A percentile compares a stretch with the other conserved stretches of the same genome.
phyloP scores from a whole-genome alignment of 129 eudicot genomes.

The Mikania micrantha region DNA sequence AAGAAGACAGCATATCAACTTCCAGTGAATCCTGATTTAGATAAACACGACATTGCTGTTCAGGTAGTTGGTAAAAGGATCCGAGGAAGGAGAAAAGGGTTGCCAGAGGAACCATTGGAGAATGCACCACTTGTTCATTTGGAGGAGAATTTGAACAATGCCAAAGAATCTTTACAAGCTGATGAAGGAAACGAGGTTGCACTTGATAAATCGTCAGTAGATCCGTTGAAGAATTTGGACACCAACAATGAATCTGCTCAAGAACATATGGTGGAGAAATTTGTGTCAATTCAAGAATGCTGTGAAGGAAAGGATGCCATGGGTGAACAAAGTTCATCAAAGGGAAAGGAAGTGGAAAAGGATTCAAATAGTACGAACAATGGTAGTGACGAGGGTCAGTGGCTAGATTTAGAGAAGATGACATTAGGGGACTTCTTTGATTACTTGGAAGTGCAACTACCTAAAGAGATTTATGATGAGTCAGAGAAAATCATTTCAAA shows the following conservation, averaged over 20 bases:
- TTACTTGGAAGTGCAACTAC: conserved; percentile 52
- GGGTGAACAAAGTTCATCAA: conserved; percentile 1
- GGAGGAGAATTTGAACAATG: conserved; percentile 14
- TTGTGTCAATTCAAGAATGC: background rate
- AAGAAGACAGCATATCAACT: background rate
- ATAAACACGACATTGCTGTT: conserved; percentile 15
- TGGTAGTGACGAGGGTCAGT: conserved; percentile 5
- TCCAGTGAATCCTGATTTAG: conserved; percentile 6
- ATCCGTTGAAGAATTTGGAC: background rate
- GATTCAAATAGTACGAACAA: conserved; percentile 11
- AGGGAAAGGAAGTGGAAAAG: too few species aligned
- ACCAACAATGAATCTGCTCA: background rate
- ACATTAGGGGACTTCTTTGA: conserved; percentile 70
- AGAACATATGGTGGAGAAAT: conserved; percentile 22
- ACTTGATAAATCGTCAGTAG: background rate
- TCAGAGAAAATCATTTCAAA: conserved; percentile 19
- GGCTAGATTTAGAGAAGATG: conserved; percentile 58
- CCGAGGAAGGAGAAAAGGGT: conserved; percentile 18
- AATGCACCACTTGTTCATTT: conserved; percentile 3
- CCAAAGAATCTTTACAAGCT: background rate
- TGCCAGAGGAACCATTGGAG: background rate
- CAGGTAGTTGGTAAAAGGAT: conserved; percentile 18
- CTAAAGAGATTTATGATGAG: conserved; percentile 42
- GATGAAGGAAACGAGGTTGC: background rate
- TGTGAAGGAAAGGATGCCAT: background rate